Evolutionary conservation across 1,139 yeast genomes (phyloP).

Genomic region (Kodamaea arcana): DNA sequence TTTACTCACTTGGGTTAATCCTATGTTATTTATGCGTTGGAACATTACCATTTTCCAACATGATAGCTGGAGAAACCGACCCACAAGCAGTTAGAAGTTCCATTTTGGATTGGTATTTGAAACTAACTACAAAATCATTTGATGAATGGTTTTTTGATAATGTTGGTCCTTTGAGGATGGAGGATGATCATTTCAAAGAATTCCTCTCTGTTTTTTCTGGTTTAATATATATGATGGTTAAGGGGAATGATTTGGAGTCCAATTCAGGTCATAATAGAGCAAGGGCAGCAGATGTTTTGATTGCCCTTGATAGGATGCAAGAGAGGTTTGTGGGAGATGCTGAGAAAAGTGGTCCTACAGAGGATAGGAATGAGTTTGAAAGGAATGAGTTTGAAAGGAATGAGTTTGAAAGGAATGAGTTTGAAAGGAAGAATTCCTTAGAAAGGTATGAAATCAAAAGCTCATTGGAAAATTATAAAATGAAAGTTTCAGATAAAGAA

Average conservation of each 20-base stretch:
- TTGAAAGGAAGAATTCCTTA: too few relatives aligned
- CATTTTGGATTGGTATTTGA: slow-evolving; percentile 31
- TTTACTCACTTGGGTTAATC: slow-evolving; percentile 80
- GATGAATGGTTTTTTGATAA: slow-evolving; percentile 23
- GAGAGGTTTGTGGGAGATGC: slow-evolving; percentile 10
- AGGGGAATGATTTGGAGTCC: slow-evolving; percentile 17
- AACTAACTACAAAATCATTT: slow-evolving; percentile 18
- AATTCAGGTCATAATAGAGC: slow-evolving; percentile 6
- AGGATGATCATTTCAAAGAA: slow-evolving; percentile 1
- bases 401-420: too few relatives aligned
- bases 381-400: too few relatives aligned
- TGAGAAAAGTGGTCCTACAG: too few relatives aligned
- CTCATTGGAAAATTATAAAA: too few relatives aligned
- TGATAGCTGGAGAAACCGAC: slow-evolving; percentile 28
- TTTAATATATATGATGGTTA: slow-evolving; percentile 31
- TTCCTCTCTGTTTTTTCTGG: slow-evolving; percentile 18
- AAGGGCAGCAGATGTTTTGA: slow-evolving; percentile 17
- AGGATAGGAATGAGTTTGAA: too few relatives aligned
- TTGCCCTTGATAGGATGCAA: slow-evolving; percentile 16
- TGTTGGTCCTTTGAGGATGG: background rate
- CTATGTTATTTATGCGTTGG: slow-evolving; percentile 71
- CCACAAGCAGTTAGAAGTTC: slow-evolving; percentile 26
- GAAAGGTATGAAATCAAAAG: too few relatives aligned
- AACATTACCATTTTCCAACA: slow-evolving; percentile 50
- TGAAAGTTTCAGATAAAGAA: too few relatives aligned